Base-by-base conservation (phyloP, 345 rosid species). In the Isatis tinctoria region DNA sequence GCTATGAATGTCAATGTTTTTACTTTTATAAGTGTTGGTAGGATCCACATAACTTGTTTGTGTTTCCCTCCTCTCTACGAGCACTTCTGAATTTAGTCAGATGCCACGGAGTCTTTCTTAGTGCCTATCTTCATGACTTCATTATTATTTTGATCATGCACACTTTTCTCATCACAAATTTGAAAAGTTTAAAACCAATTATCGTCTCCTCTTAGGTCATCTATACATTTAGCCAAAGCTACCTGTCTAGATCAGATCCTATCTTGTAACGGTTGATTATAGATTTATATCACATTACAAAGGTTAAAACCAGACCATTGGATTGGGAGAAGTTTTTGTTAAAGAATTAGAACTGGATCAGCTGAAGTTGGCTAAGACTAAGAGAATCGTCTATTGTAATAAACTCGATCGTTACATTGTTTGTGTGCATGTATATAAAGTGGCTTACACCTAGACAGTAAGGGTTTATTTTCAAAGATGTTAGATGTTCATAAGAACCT, bases 1-100 rank as follows among this genome's bases (percentile, higher is more conserved):
- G 57, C 64, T 52, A 43, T 56, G 28, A 64, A 73, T 57, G 59
- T 65, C 66, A 54, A 65, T 74, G 59, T 16, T 45, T 36, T 74
- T 35, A 56, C 39, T 22, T 57, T 13, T 17, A 35, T 24, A 26
- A 45, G 45, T 57, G 10, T 56, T 24, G 65, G 65, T 74, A 74
- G 77, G 78, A 56, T 37, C 72, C 32, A 74, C 66, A 44, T 12
- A 43, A 65, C 49, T 35, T 74, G 65, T 73, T 65, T 56, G 28
- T 44, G 71, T 73, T 56, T 39, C 30, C 47, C 36, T 64, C 27
- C 18, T 44, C 30, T 45, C 57, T 44, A 54, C 20, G 63, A 26
- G 24, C 41, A 37, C 32, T 20, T 72, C 40, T 37, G 10, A 51
- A 27, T 39, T 61, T 37, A 72, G 17, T 61, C 45, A 51, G 26